Percentiles rank a stretch among this genome's conserved stretches.
These are phyloP conservation scores for Aspergillus sclerotioniger DNA, from an alignment of 495 filamentous ascomycete genomes.

Conservation along the genomic window DNA sequence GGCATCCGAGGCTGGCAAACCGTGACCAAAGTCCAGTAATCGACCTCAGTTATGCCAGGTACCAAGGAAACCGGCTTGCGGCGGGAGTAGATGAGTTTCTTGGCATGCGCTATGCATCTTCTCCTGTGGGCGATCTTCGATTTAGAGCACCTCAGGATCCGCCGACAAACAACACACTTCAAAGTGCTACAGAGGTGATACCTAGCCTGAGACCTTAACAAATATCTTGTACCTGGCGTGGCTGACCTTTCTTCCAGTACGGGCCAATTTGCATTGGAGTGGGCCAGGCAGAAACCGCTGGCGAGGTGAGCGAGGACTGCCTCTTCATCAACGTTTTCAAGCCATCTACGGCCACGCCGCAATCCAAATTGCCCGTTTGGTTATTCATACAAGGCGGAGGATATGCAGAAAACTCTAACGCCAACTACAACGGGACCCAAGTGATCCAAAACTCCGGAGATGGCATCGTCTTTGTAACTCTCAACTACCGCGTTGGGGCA, in stretches of 20 bases:
- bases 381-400: constrained; percentile 73
- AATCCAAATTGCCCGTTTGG: constrained; percentile 62
- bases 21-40: background rate
- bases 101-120: constrained; percentile 15
- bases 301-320: constrained; percentile 61
- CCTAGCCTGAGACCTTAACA: background rate
- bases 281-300: constrained; percentile 23
- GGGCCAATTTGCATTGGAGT: constrained; percentile 39
- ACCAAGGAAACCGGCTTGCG: constrained; percentile 1
- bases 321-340: constrained; percentile 68
- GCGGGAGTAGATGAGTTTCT: constrained; percentile 11
- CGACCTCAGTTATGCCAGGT: constrained; percentile 6
- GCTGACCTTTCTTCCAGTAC: constrained; percentile 21
- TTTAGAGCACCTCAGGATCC: constrained; percentile 14
- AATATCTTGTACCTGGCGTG: no score
- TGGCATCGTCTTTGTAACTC: constrained; percentile 62
- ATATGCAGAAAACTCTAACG: constrained; percentile 58
- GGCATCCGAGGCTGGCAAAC: background rate
- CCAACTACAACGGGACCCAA: constrained; percentile 61
- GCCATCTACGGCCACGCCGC: constrained; percentile 51
- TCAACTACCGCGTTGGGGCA: constrained; percentile 75
- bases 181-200: background rate
- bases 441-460: constrained; percentile 53
- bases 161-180: background rate
- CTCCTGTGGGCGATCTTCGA: constrained; percentile 9